Conservation (phyloP, 257 asterid genomes). For the Eucommia ulmoides region DNA sequence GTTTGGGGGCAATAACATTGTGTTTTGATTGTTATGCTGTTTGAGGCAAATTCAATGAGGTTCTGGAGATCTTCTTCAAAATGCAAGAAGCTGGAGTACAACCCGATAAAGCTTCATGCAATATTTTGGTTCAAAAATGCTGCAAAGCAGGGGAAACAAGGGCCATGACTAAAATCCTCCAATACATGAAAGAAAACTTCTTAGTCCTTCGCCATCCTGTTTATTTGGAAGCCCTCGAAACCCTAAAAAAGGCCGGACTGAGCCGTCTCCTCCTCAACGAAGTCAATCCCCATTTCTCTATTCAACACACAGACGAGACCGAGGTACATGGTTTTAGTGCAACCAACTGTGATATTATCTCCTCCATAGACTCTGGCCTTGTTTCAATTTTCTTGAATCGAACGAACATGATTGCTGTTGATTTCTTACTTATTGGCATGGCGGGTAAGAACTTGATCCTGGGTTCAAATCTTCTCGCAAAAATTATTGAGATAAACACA, state of each 20-base stretch:
- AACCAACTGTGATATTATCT: constrained; percentile 8
- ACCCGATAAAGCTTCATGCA: constrained; percentile 93
- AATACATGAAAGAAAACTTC: constrained; percentile 66
- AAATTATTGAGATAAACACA: constrained; percentile 42
- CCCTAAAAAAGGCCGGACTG: constrained; percentile 34
- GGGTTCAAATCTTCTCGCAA: constrained; percentile 34
- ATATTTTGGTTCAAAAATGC: constrained; percentile 61
- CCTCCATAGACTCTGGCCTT: constrained; percentile 25
- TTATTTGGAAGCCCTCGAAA: constrained; percentile 45
- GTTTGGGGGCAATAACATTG: background rate
- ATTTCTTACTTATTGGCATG: constrained; percentile 43
- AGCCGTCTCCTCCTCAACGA: constrained; percentile 49
- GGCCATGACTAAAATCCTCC: constrained; percentile 51
- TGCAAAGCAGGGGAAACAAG: constrained; percentile 43
- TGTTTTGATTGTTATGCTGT: constrained; percentile 5
- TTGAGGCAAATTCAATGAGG: constrained; percentile 60
- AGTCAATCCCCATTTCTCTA: constrained; percentile 53
- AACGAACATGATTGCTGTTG: constrained; percentile 54
- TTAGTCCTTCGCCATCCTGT: constrained; percentile 66
- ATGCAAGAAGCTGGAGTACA: constrained; percentile 80
- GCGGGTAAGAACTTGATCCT: constrained; percentile 25
- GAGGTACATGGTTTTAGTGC: no score
- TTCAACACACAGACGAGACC: constrained; percentile 13
- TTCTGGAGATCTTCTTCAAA: constrained; percentile 56
- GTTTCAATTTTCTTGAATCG: constrained; percentile 32